Conservation (phyloP, 352 stramenopile genomes). For the Peronosclerospora sorghi region DNA sequence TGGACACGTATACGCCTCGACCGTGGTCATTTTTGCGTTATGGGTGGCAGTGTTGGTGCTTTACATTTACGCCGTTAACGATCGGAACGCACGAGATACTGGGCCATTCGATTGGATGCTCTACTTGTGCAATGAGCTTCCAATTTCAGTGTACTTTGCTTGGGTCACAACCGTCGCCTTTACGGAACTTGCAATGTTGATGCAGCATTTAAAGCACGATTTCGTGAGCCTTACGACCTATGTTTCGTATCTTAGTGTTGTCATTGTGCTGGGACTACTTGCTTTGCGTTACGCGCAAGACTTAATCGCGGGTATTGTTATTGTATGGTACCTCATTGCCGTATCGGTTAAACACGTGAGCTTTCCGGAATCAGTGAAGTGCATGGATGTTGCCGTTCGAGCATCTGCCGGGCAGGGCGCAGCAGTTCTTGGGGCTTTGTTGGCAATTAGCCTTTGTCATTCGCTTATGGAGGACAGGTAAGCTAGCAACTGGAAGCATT, state of each 20-base stretch:
- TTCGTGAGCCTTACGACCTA: conserved; percentile 53
- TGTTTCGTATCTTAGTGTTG: conserved; percentile 44
- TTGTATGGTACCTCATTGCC: conserved; percentile 61
- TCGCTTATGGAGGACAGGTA: conserved; percentile 58
- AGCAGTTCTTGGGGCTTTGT: conserved; percentile 38
- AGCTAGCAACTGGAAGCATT: conserved; percentile 2
- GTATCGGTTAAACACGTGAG: conserved; percentile 46
- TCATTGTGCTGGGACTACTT: conserved; percentile 52
- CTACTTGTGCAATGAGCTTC: conserved; percentile 65
- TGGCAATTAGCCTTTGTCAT: conserved; percentile 40
- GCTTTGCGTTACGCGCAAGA: conserved; percentile 53
- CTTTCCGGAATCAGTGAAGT: conserved; percentile 29
- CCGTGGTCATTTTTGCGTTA: conserved; percentile 49
- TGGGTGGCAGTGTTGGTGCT: conserved; percentile 66
- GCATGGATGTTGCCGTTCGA: conserved; percentile 43
- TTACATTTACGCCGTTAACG: conserved; percentile 73
- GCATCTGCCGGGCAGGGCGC: conserved; percentile 51
- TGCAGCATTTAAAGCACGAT: conserved; percentile 40
- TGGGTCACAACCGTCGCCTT: conserved; percentile 67
- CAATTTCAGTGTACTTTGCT: conserved; percentile 67
- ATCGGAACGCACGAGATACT: conserved; percentile 39
- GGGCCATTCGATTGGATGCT: conserved; percentile 45
- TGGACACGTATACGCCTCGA: conserved; percentile 41
- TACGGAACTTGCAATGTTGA: conserved; percentile 51
- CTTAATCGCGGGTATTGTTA: conserved; percentile 40